phyloP scores from a whole-genome alignment of 1,284 basidiomycete species.

The Leccinum holopus region DNA sequence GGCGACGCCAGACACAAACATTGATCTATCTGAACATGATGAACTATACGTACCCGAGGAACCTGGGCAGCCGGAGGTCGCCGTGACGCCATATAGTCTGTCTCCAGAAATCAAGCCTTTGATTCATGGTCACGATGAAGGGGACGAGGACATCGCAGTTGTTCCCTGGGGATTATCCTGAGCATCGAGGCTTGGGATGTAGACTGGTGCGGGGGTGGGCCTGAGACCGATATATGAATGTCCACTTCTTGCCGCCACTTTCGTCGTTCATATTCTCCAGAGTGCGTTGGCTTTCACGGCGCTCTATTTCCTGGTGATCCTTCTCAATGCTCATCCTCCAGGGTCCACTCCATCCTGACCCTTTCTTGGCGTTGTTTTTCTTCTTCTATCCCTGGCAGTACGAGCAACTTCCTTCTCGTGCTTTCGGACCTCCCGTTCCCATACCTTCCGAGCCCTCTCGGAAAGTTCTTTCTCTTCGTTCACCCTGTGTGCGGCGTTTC shows the following conservation, averaged over 20 bases:
- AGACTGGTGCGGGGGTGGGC: not conserved
- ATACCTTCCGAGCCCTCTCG: not conserved
- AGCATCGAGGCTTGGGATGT: slow-evolving; percentile 12
- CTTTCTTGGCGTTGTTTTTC: slow-evolving; percentile 10
- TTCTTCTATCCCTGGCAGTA: not conserved
- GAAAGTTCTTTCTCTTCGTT: slow-evolving; percentile 11
- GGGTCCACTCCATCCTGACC: slow-evolving; percentile 11
- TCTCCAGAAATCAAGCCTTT: slow-evolving; percentile 22
- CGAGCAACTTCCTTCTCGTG: slow-evolving; percentile 2
- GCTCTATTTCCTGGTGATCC: slow-evolving; percentile 7
- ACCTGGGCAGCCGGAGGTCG: slow-evolving; percentile 8
- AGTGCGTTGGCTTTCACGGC: slow-evolving; percentile 9
- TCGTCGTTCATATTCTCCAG: slow-evolving; percentile 3
- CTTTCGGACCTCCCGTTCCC: slow-evolving; percentile 1
- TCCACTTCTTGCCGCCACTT: not conserved
- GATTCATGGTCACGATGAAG: slow-evolving; percentile 14
- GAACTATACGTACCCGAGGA: slow-evolving; percentile 17
- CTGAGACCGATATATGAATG: not conserved
- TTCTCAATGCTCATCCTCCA: not conserved
- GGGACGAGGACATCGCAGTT: slow-evolving; percentile 48
- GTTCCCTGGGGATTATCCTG: slow-evolving; percentile 58
- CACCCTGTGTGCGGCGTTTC: not conserved
- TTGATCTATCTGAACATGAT: too few species aligned
- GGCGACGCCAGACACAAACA: too few species aligned
- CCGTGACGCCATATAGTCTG: slow-evolving; percentile 32